These are phyloP conservation scores for Rhypophila decipiens DNA, from an alignment of 495 filamentous ascomycete species.

Conservation along the genomic window DNA sequence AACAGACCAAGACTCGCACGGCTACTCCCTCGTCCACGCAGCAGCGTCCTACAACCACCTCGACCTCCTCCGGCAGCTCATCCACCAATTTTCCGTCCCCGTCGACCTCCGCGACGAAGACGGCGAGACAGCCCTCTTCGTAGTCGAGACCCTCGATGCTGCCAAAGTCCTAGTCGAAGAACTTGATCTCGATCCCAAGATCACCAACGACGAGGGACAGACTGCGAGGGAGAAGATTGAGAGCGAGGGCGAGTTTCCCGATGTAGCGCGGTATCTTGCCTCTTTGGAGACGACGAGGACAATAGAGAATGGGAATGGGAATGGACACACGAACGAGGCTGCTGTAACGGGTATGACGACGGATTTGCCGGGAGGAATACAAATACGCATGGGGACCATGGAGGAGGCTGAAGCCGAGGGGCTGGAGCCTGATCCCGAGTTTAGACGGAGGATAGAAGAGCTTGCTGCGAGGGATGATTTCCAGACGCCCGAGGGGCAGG, in stretches of 20 bases:
- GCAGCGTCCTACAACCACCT: conserved; percentile 85
- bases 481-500: conserved; percentile 62
- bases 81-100: conserved; percentile 69
- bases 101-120: conserved; percentile 82
- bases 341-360: conserved; percentile 1
- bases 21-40: conserved; percentile 90
- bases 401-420: conserved; percentile 53
- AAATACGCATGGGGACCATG: conserved; percentile 61
- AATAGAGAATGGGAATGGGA: no score
- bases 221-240: conserved; percentile 68
- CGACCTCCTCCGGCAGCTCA: conserved; percentile 68
- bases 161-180: conserved; percentile 77
- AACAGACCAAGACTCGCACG: conserved; percentile 66
- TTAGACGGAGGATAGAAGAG: conserved; percentile 69
- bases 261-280: conserved; percentile 62
- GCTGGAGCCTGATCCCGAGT: conserved; percentile 58
- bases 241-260: conserved; percentile 61
- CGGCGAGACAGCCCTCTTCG: conserved; percentile 85
- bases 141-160: conserved; percentile 67
- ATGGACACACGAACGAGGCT: conserved; percentile 14
- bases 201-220: conserved; percentile 57
- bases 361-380: conserved; percentile 53
- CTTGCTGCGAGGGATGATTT: conserved; percentile 68
- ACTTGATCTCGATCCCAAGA: conserved; percentile 58
- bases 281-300: conserved; percentile 27